Percentiles rank a stretch among this genome's conserved stretches.
phyloP scores from a whole-genome alignment of 768 basidiomycete genomes.

The Daedaleopsis sinensis region DNA sequence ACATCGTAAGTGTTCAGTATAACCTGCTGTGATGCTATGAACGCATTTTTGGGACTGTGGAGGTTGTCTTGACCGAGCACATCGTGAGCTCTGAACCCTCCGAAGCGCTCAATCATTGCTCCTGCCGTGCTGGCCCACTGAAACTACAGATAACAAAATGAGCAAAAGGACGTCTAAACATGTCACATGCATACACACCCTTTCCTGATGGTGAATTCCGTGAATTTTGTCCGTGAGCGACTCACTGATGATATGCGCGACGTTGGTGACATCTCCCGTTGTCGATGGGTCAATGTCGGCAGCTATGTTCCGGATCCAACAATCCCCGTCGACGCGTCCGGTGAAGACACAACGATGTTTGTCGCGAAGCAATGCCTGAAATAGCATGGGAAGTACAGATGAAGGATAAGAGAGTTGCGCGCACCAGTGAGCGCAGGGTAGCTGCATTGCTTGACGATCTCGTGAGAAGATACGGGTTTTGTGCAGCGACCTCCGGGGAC shows the following conservation, averaged over 20 bases:
- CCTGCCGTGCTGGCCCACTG: constrained; percentile 8
- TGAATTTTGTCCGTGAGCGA: background rate
- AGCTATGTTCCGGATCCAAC: background rate
- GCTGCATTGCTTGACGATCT: background rate
- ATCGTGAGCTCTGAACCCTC: too few species aligned
- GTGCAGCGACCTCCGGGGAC: background rate
- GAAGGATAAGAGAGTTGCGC: constrained; percentile 1
- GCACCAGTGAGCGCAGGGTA: background rate
- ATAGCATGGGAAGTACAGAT: background rate
- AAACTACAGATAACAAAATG: constrained; percentile 1
- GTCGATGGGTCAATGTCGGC: background rate
- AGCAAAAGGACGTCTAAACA: background rate
- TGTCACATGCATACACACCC: background rate
- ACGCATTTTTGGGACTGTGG: constrained; percentile 13
- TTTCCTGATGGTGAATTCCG: background rate
- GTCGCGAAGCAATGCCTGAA: background rate
- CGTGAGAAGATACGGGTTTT: background rate
- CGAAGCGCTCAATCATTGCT: too few species aligned
- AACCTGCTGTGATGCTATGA: constrained; percentile 2
- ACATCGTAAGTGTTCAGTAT: constrained; percentile 1
- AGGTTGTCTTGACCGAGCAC: too few species aligned
- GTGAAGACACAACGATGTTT: background rate
- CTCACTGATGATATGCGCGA: constrained; percentile 5
- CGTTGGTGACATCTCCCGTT: background rate
- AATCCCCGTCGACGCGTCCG: background rate